Conservation (phyloP, 2,329 filamentous ascomycete species). For the Penicillium sp. region DNA sequence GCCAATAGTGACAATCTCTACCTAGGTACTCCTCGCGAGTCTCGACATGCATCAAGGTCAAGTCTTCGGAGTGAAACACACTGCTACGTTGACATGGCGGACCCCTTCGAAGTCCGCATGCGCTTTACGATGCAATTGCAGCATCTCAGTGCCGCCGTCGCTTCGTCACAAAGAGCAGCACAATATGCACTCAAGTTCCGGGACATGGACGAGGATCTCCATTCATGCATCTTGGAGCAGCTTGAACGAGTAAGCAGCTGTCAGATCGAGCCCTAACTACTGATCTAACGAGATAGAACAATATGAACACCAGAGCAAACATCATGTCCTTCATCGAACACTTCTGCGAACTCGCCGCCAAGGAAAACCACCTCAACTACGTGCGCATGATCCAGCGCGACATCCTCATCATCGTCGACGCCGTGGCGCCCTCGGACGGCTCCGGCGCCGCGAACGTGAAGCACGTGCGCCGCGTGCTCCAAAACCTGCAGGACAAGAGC, state of each 20-base stretch:
- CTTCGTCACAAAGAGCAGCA: constrained; percentile 85
- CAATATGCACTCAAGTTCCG: constrained; percentile 91
- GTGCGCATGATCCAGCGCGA: constrained; percentile 93
- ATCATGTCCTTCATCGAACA: constrained; percentile 99
- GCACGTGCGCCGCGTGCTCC: constrained; percentile 77
- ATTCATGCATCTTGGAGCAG: constrained; percentile 95
- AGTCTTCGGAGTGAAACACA: background rate
- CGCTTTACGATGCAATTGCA: constrained; percentile 89
- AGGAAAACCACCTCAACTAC: constrained; percentile 73
- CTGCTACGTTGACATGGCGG: constrained; percentile 56
- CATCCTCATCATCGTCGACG: constrained; percentile 85
- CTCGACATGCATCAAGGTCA: background rate
- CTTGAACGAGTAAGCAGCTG: constrained; percentile 76
- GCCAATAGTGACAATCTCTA: background rate
- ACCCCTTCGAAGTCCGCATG: constrained; percentile 98
- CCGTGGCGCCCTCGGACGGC: constrained; percentile 81
- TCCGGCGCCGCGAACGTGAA: constrained; percentile 91
- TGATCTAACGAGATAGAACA: constrained; percentile 55
- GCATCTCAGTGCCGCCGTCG: constrained; percentile 84
- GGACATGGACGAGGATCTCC: constrained; percentile 94
- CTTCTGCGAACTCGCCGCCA: constrained; percentile 79
- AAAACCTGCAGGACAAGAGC: constrained; percentile 64
- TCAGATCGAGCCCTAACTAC: constrained; percentile 14
- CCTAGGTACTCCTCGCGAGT: background rate
- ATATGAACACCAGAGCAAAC: constrained; percentile 95